These are phyloP conservation scores for Fusarium equiseti DNA, from an alignment of 2,329 filamentous ascomycete species.

Conservation along the genomic window DNA sequence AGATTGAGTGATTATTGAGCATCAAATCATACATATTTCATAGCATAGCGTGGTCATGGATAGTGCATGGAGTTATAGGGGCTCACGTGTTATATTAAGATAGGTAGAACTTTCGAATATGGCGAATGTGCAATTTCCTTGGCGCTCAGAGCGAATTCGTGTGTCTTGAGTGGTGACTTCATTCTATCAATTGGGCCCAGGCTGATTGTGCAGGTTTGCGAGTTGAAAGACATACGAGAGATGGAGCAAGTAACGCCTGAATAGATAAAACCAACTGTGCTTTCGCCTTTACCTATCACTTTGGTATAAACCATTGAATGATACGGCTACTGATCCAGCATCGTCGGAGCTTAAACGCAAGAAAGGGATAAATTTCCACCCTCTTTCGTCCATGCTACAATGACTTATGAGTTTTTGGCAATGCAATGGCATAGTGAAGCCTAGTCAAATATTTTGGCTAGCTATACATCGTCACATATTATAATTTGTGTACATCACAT, in stretches of 20 bases:
- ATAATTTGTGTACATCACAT: neutral
- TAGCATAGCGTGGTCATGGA: slow-evolving; percentile 28
- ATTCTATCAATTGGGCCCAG: neutral
- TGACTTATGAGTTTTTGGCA: neutral
- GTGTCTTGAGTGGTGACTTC: neutral
- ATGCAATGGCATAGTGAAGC: neutral
- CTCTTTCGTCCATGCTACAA: neutral
- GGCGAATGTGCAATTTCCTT: neutral
- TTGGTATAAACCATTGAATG: neutral
- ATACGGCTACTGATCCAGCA: neutral
- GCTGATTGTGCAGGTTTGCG: neutral
- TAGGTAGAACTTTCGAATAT: slow-evolving; percentile 1
- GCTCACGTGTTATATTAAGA: slow-evolving; percentile 23
- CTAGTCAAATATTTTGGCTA: neutral
- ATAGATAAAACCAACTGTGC: neutral
- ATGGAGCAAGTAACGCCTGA: neutral
- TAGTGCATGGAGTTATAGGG: slow-evolving; percentile 38
- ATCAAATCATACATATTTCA: slow-evolving; percentile 1
- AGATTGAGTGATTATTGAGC: slow-evolving; percentile 75
- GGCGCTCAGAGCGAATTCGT: neutral
- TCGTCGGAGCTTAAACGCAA: neutral
- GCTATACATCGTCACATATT: neutral
- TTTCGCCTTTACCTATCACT: neutral
- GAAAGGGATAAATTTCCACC: neutral
- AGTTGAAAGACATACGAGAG: neutral